phyloP scores from a whole-genome alignment of 768 basidiomycete species.

The Boletus huronensis region DNA sequence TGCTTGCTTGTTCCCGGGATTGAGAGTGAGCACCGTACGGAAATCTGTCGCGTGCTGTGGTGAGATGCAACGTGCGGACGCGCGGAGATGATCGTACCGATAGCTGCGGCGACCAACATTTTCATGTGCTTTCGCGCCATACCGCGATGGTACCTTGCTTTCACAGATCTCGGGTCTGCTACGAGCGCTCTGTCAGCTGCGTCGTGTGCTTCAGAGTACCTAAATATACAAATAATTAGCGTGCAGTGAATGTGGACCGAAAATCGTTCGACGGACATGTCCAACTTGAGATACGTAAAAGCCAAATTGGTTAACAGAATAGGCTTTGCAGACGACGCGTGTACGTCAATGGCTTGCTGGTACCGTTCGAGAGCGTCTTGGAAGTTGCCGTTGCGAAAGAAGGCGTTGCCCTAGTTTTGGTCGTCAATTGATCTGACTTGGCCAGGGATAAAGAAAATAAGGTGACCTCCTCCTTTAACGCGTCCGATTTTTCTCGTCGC shows the following conservation, averaged over 20 bases:
- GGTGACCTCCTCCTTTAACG: slow-evolving; percentile 30
- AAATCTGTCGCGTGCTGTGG: slow-evolving; percentile 25
- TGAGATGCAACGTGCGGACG: neutral
- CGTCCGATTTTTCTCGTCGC: slow-evolving; percentile 25
- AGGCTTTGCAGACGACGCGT: slow-evolving; percentile 33
- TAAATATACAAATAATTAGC: neutral
- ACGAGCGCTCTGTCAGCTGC: slow-evolving; percentile 28
- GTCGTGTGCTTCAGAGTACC: slow-evolving; percentile 29
- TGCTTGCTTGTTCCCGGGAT: slow-evolving; percentile 24
- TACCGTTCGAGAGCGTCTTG: slow-evolving; percentile 40
- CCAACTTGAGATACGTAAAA: slow-evolving; percentile 40
- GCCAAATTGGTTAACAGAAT: slow-evolving; percentile 42
- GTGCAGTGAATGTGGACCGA: neutral
- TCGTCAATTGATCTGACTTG: neutral
- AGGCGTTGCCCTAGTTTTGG: slow-evolving; percentile 39
- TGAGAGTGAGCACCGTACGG: slow-evolving; percentile 20
- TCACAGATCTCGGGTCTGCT: slow-evolving; percentile 29
- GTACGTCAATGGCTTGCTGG: slow-evolving; percentile 35
- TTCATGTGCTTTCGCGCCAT: slow-evolving; percentile 32
- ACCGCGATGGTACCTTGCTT: slow-evolving; percentile 36
- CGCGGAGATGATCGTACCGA: slow-evolving; percentile 15
- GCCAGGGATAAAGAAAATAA: neutral
- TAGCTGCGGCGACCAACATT: slow-evolving; percentile 15
- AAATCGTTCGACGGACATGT: slow-evolving; percentile 27
- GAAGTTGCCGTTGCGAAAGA: slow-evolving; percentile 39